Evolutionary conservation across 176 grass and related monocot species (phyloP).

Genomic region (Zoysia pacifica): DNA sequence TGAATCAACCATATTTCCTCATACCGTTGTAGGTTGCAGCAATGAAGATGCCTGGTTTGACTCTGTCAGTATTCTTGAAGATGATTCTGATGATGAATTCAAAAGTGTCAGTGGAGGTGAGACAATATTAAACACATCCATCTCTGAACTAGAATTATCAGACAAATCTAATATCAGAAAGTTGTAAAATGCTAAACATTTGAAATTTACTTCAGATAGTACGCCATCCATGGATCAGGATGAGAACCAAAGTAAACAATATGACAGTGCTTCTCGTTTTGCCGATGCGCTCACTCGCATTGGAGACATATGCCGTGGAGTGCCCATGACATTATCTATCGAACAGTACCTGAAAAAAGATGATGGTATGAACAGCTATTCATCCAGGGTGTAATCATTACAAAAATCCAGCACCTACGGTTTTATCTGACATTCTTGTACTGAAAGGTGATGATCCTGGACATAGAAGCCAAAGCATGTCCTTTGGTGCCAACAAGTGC

Average conservation of each 20-base stretch:
- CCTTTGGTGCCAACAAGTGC: conserved; percentile 29
- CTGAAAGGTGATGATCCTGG: conserved; percentile 56
- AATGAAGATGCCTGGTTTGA: conserved; percentile 98
- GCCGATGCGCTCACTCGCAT: conserved; percentile 59
- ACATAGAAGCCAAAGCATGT: conserved; percentile 48
- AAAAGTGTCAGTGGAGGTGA: conserved; percentile 80
- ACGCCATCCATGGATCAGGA: conserved; percentile 47
- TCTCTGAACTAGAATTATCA: background rate
- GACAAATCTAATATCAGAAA: conserved; percentile 5
- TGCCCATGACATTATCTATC: conserved; percentile 60
- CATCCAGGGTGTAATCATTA: background rate
- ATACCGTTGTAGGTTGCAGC: conserved; percentile 57
- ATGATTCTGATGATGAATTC: conserved; percentile 89
- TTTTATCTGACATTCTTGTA: conserved; percentile 37
- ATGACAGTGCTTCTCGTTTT: conserved; percentile 57
- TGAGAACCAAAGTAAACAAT: conserved; percentile 46
- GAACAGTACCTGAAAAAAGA: conserved; percentile 76
- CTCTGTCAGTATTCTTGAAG: conserved; percentile 83
- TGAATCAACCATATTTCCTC: conserved; percentile 13
- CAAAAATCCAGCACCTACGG: conserved; percentile 22
- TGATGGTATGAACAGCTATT: conserved; percentile 31
- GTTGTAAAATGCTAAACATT: background rate
- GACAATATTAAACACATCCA: background rate
- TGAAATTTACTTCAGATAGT: conserved; percentile 37
- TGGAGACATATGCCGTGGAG: conserved; percentile 45